Base-by-base conservation (phyloP, 495 filamentous ascomycete species). In the Rostrohypoxylon terebratum region DNA sequence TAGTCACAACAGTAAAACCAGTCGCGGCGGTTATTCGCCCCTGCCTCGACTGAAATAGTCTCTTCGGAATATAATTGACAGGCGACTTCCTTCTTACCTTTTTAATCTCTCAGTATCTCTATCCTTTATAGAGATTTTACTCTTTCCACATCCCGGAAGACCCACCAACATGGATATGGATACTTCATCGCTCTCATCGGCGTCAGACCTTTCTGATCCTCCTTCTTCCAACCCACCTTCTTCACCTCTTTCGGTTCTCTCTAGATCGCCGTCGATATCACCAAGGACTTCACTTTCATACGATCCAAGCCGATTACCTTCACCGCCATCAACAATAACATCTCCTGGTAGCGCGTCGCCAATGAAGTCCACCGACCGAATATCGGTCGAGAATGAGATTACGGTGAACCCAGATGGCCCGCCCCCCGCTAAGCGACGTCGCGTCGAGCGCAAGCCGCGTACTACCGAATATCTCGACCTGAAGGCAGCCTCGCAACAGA, bases 381-480 rank as follows among this genome's bases (percentile, higher is more conserved):
- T 70, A 48, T 67, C 66, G 20, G 69, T 76, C 25, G 80, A 75
- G 72, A 67, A 69, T 14, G 81, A 83, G 68, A 84, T 84, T n/a
- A 78, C 74, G 4, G 81, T 79, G 79, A 89, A 76, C 81, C 91
- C 71, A 83, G 91, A 75, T 86, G 89, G 87, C 34, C 83, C 83
- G 21, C 89, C 88, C 53, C 92, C 93, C 44, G 81, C 89, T 23
- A 96, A 94, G 84, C 91, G 91, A 76, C 87, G 90, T 77, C 89
- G 88, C 74, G 85, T 90, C 47, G 84, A 87, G 69, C 87, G 89
- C 62, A 92, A 91, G 76, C 88, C 90, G 73, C 90, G 93, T 72
- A 91, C 85, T 9, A 96, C 93, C 6, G 85, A 92, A 63, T 89
- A 90, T 77, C 86, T 97, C 18, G 89, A 96, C 79, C 81, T 97